phyloP scores from a whole-genome alignment of 139 green algal genomes.

The Astrephomene gubernaculifera region DNA sequence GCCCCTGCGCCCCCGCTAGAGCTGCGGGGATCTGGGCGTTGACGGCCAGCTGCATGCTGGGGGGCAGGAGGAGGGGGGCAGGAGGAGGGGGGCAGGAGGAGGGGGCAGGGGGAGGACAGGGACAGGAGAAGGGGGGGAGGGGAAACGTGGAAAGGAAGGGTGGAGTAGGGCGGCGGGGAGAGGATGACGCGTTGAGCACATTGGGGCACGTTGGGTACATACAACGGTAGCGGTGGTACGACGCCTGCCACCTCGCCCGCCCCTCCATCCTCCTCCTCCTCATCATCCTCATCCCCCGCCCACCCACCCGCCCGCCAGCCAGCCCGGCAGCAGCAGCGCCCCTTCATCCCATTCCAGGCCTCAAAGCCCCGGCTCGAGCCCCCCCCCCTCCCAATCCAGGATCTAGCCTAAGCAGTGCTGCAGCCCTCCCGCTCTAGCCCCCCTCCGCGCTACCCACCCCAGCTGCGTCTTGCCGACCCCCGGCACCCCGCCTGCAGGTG shows the following conservation, averaged over 20 bases:
- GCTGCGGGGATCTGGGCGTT: slow-evolving; percentile 76
- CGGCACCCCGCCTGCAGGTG: slow-evolving; percentile 74
- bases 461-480: slow-evolving; percentile 93
- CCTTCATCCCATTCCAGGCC: no score
- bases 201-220: no score
- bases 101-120: not conserved
- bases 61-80: not conserved
- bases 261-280: no score
- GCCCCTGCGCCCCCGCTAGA: slow-evolving; percentile 71
- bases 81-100: not conserved
- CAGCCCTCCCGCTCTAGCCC: not conserved
- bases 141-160: not conserved
- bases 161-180: not conserved
- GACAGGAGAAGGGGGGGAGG: not conserved
- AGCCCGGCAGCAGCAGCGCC: no score
- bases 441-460: slow-evolving; percentile 52
- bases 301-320: not conserved
- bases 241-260: no score
- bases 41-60: slow-evolving; percentile 86
- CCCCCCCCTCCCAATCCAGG: not conserved
- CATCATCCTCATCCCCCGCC: not conserved
- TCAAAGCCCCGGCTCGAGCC: no score
- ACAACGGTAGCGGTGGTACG: no score
- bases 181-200: no score
- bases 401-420: not conserved